phyloP scores from a whole-genome alignment of 345 rosid species.

The Murraya paniculata region DNA sequence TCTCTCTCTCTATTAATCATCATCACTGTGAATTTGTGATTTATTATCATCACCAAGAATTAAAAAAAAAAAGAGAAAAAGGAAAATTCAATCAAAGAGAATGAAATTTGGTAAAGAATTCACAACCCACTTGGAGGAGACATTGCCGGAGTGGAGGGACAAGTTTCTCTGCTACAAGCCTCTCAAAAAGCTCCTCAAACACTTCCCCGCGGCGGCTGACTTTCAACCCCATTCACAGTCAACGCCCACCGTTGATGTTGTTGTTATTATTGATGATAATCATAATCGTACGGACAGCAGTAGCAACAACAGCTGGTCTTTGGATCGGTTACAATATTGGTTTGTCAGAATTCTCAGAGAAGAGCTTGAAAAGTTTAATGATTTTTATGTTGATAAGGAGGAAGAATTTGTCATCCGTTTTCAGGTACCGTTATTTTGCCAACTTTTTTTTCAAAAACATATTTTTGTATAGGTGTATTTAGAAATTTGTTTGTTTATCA shows the following conservation, averaged over 20 bases:
- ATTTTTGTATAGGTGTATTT: neutral
- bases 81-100: neutral
- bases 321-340: slow-evolving; percentile 53
- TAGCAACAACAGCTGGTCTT: slow-evolving; percentile 14
- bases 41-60: neutral
- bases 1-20: neutral
- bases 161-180: slow-evolving; percentile 94
- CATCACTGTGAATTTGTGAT: neutral
- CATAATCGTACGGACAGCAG: slow-evolving; percentile 15
- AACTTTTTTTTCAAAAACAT: neutral
- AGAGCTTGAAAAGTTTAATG: slow-evolving; percentile 91
- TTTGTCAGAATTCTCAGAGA: slow-evolving; percentile 75
- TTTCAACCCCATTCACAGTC: slow-evolving; percentile 12
- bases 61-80: neutral
- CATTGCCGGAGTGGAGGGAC: slow-evolving; percentile 93
- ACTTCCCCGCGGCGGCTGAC: slow-evolving; percentile 17
- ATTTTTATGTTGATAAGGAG: slow-evolving; percentile 86
- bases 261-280: neutral
- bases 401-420: slow-evolving; percentile 83
- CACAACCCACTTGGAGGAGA: slow-evolving; percentile 83
- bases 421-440: slow-evolving; percentile 44
- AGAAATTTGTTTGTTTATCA: neutral
- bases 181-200: slow-evolving; percentile 79
- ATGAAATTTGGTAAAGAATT: slow-evolving; percentile 97
- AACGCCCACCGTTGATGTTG: neutral